Evolutionary conservation across 805 yeast species (phyloP), one percentile per base, ranked within the genome.

Genomic region (Priceomyces castillae): DNA sequence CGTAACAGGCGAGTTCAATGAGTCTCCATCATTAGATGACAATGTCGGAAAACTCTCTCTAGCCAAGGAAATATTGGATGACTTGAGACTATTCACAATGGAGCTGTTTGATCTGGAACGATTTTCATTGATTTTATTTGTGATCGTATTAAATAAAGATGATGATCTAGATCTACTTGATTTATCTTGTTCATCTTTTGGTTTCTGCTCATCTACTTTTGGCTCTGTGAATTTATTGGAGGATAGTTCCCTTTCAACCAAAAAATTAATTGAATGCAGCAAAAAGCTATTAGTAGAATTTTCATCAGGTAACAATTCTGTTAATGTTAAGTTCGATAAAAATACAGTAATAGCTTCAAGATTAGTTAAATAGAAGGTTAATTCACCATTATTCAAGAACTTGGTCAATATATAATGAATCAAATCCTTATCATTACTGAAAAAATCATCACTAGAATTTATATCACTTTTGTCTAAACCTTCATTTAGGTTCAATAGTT

Each of bases 271-370:
- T 2, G 72, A 59, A 7, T 40, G 45, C 2, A 50, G 46, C 30
- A 67, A 49, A 17, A 62, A 36, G 30, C 45, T 42, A 31, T 47
- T 52, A 14, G 45, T 41, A 9, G 53, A 42, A 20, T 48, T 48
- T 10, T 34, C 34, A 7, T 40, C 48, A 6, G 48, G 44, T 10
- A 31, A 33, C 30, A 69, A 53, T 34, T 66, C 73, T 14, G 50
- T 46, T 11, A 67, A 47, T 1, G 72, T 64, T 4, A 69, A 62
- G 37, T 64, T 67, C 44, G 66, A 62, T 30, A 70, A 53, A 50
- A 64, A 71, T 36, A 55, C 61, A 11, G 69, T 53, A 14, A 67
- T 61, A 3, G 76, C 76, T 42, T 71, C 76, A 41, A 69, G 65
- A 48, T 71, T 71, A 3, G 75, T 70, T 23, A 70, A 52, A 47